Conservation (phyloP, 2,329 filamentous ascomycete species). For the Pseudopyrenochaeta lycopersici region DNA sequence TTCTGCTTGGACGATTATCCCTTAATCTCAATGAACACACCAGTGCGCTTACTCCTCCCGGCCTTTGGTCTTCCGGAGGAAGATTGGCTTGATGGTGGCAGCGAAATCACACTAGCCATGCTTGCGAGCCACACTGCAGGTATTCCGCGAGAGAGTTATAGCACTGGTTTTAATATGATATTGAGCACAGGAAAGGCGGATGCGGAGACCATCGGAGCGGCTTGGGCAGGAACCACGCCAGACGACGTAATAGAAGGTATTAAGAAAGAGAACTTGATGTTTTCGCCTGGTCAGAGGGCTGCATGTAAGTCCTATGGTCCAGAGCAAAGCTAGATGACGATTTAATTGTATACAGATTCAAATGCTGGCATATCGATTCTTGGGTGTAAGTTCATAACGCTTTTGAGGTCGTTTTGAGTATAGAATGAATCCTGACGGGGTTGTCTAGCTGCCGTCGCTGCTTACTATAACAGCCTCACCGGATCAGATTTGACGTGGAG, state of each 20-base stretch:
- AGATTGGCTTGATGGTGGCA: slow-evolving; percentile 44
- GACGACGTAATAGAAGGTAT: slow-evolving; percentile 28
- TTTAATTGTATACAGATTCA: slow-evolving; percentile 20
- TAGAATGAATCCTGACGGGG: neutral
- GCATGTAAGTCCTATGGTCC: slow-evolving; percentile 16
- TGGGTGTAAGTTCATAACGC: slow-evolving; percentile 13
- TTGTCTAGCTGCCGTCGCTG: slow-evolving; percentile 26
- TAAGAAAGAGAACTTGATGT: slow-evolving; percentile 34
- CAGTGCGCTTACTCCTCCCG: slow-evolving; percentile 30
- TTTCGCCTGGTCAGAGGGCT: slow-evolving; percentile 38
- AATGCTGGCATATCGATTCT: slow-evolving; percentile 41
- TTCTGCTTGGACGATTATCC: neutral
- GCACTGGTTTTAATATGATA: slow-evolving; percentile 41
- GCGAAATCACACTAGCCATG: slow-evolving; percentile 43
- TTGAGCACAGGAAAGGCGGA: slow-evolving; percentile 32
- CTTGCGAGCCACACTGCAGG: slow-evolving; percentile 44
- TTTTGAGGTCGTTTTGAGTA: neutral
- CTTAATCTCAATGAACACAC: slow-evolving; percentile 31
- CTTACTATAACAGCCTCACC: slow-evolving; percentile 34
- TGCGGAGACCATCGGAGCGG: slow-evolving; percentile 32
- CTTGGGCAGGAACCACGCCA: slow-evolving; percentile 31
- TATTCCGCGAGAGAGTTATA: slow-evolving; percentile 39
- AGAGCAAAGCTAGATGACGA: neutral
- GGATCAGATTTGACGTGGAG: slow-evolving; percentile 30
- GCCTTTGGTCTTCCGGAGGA: slow-evolving; percentile 28